Evolutionary conservation across 805 yeast genomes (phyloP), one percentile per base, ranked within the genome.

Genomic region (Dipodascus albidus): DNA sequence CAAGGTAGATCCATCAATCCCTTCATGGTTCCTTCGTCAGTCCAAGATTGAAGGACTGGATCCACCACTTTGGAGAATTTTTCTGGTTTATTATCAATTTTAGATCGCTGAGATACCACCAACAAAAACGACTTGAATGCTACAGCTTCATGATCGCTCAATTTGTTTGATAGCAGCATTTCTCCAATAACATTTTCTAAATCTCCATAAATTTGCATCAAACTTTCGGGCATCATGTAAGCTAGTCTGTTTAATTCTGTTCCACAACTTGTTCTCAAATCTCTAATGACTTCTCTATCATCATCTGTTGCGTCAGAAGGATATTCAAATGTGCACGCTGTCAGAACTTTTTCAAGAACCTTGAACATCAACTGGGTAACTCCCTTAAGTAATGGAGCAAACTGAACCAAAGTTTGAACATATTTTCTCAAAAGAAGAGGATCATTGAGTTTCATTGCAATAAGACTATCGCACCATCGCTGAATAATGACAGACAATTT

Each of bases 221-320:
- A 74, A 0, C 95, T 79, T 60, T 86, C 96, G 0, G 99, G 98
- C 85, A 93, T 90, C 66, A 95, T 76, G 66, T 90, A 85, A 1
- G 97, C 99, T 68, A 93, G 77, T 63, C 99, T 74, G 67, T 93
- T 91, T 54, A 93, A 74, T 67, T 93, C 99, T 0, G 96, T 88
- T 47, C 97, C 99, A 67, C 96, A 87, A 51, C 89, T 83, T 1
- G 93, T 85, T 61, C 97, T 77, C 59, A 95, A 72, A 63, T 93
- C 98, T 55, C 95, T 79, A 47, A 93, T 81, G 6, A 85, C 71
- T 58, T 89, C 96, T 27, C 85, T 75, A 50, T 80, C 83, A 42
- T 87, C 95, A 27, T 73, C 75, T 49, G 66, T 56, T 53, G 69
- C 70, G 27, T 74, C 71, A 14, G 73, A 76, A 1, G 96, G 95